phyloP scores from a whole-genome alignment of 2,329 filamentous ascomycete species.

The Colletotrichum sansevieriae region DNA sequence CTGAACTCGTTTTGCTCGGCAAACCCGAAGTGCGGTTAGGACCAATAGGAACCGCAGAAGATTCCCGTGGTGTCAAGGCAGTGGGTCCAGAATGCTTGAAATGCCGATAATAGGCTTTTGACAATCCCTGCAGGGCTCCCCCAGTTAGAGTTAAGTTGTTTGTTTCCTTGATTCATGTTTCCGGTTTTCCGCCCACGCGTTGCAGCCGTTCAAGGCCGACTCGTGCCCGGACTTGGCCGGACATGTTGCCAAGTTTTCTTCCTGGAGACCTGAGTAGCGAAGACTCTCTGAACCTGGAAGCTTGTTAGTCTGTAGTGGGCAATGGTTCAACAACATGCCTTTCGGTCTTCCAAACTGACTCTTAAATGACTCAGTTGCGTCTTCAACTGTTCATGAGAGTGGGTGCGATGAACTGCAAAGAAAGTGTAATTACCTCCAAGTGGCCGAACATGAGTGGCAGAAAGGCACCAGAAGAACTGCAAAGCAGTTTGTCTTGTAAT shows the following conservation, averaged over 20 bases:
- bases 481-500: too few relatives aligned
- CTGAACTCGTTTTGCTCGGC: conserved; percentile 8
- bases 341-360: too few relatives aligned
- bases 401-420: too few relatives aligned
- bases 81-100: neutral
- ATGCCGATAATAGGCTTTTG: conserved; percentile 19
- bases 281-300: too few relatives aligned
- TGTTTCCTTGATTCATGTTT: neutral
- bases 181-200: neutral
- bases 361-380: too few relatives aligned
- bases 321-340: too few relatives aligned
- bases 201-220: neutral
- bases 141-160: conserved; percentile 4
- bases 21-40: conserved; percentile 5
- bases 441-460: too few relatives aligned
- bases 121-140: conserved; percentile 5
- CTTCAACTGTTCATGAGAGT: too few relatives aligned
- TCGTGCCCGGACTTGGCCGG: conserved; percentile 23
- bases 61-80: neutral
- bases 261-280: too few relatives aligned
- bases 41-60: neutral
- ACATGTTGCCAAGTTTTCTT: neutral
- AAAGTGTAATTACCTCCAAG: too few relatives aligned
- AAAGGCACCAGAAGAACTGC: too few relatives aligned
- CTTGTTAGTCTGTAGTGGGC: too few relatives aligned